Base-by-base conservation (phyloP, 495 filamentous ascomycete genomes). In the Paragyromitra xinjiangensis region DNA sequence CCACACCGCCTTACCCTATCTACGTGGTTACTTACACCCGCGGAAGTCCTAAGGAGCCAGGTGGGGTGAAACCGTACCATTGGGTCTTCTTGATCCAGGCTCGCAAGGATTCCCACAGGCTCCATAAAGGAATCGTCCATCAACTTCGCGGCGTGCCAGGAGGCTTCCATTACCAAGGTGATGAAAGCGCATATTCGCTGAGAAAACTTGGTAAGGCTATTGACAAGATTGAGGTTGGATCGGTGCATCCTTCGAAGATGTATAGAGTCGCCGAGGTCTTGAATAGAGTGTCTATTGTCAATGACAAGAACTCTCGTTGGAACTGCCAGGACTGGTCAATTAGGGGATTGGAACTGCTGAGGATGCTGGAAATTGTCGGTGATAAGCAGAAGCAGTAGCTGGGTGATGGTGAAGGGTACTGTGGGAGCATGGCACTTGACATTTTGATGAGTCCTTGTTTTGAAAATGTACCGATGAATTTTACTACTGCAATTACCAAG, bases 51-150 rank as follows among this genome's bases (percentile, higher is more conserved):
- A 37, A 8, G 22, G 53, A 63, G 37, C 59, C 39, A 19, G 59
- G 59, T 9, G 59, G 39, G 0, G 53, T 58, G 9, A 59, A 50
- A 9, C 68, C 68, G 0, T 71, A 71, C 56, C 68, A 71, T n/a
- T 71, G 68, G 68, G 56, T 62, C n/a, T 71, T 71, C 68, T 44
- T 71, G 5, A 50, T 71, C n/a, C 68, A 71, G 4, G 42, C 55
- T 9, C 29, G n/a, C 5, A 44, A 26, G 12, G 66, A 69, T 22
- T 42, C 37, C 1, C 66, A 55, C 11, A 19, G 29, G 16, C 37
- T 58, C 6, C 66, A 56, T 2, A 53, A 19, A n/a, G 68, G 55
- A 1, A 71, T 62, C 26, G 56, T 71, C 5, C 68, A 71, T 40
- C 68, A 71, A n/a, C 68, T 71, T 6, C 26, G 29, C 3, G 68